These are phyloP conservation scores for Silene uniflora DNA, from an alignment of 148 eudicot species.

Conservation along the genomic window DNA sequence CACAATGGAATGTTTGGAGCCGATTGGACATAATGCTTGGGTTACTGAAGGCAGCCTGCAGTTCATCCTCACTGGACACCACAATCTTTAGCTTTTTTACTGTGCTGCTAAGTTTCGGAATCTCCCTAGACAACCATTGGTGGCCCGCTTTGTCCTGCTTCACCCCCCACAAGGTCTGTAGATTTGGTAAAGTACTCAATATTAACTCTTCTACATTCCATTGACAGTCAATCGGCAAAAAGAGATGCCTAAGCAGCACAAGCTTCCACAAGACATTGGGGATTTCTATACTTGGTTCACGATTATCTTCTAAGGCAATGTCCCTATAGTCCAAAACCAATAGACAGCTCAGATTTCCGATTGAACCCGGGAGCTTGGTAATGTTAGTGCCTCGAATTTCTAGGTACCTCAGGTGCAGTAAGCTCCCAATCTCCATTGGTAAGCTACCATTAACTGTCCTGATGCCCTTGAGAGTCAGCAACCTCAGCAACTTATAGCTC, in stretches of 20 bases:
- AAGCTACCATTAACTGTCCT: background rate
- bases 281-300: too few species aligned
- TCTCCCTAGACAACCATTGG: slow-evolving; percentile 16
- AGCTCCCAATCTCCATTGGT: slow-evolving; percentile 14
- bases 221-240: background rate
- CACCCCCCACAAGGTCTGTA: slow-evolving; percentile 27
- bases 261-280: too few species aligned
- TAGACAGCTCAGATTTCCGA: background rate
- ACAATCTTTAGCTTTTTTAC: background rate
- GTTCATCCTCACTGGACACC: background rate
- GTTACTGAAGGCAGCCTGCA: slow-evolving; percentile 7
- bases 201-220: slow-evolving; percentile 1
- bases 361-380: slow-evolving; percentile 6
- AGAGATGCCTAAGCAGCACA: too few species aligned
- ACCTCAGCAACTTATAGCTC: slow-evolving; percentile 17
- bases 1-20: slow-evolving; percentile 12
- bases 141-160: background rate
- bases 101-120: background rate
- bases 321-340: too few species aligned
- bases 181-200: background rate
- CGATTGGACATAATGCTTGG: slow-evolving; percentile 16
- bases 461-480: slow-evolving; percentile 12
- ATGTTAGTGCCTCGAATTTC: slow-evolving; percentile 13
- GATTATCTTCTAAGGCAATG: too few species aligned
- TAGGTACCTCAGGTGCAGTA: slow-evolving; percentile 19